phyloP scores from a whole-genome alignment of 805 yeast species.

The Geotrichum ghanense region DNA sequence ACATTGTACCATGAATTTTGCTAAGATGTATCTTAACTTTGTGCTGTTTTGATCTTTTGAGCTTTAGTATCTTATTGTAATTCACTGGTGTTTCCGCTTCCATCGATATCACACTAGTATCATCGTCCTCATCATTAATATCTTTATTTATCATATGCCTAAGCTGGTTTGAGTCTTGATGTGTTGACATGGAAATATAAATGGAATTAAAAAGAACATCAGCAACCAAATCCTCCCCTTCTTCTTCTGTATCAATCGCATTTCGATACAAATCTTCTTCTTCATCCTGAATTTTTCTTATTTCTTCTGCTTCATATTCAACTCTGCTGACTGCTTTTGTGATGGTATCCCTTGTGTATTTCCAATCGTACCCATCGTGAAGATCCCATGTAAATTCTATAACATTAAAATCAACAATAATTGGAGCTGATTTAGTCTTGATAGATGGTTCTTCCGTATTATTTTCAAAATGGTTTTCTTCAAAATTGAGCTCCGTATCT shows the following conservation, averaged over 20 bases:
- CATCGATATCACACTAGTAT: constrained; percentile 11
- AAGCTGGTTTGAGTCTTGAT: constrained; percentile 33
- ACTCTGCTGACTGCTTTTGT: constrained; percentile 52
- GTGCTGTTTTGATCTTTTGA: constrained; percentile 54
- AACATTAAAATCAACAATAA: constrained; percentile 15
- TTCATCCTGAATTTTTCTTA: constrained; percentile 11
- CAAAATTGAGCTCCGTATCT: constrained; percentile 10
- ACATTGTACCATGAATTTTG: constrained; percentile 39
- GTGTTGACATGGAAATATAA: constrained; percentile 48
- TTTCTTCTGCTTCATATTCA: constrained; percentile 36
- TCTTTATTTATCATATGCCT: constrained; percentile 44
- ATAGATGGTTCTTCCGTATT: constrained; percentile 10
- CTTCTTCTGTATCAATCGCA: constrained; percentile 7
- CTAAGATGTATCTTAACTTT: constrained; percentile 47
- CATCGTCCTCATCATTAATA: constrained; percentile 29
- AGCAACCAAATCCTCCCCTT: constrained; percentile 28
- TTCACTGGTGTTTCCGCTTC: constrained; percentile 10
- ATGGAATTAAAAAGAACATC: constrained; percentile 73
- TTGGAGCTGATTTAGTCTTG: constrained; percentile 4
- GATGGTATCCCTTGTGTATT: constrained; percentile 57
- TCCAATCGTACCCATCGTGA: constrained; percentile 92
- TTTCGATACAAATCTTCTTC: background rate
- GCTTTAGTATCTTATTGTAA: constrained; percentile 32
- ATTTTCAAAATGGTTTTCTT: constrained; percentile 21
- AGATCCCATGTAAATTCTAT: constrained; percentile 30